phyloP scores from a whole-genome alignment of 306 rosid species.

The Medicago truncatula region MtrunA17r5.0-ANR NC_053042.1:27735501-27736000 shows the following conservation, averaged over 20 bases:
- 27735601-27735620: constrained; percentile 29
- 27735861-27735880: constrained; percentile 39
- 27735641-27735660: constrained; percentile 99
- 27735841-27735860: constrained; percentile 30
- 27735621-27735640: constrained; percentile 62
- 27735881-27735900: constrained; percentile 6
- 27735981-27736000: too few species aligned
- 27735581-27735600: neutral
- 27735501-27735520: constrained; percentile 82
- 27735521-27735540: constrained; percentile 98
- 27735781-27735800: constrained; percentile 33
- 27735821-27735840: neutral
- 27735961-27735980: neutral
- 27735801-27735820: constrained; percentile 13
- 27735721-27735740: constrained; percentile 4
- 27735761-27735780: neutral
- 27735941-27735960: constrained; percentile 7
- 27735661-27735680: constrained; percentile 97
- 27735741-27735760: neutral
- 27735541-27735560: constrained; percentile 52
- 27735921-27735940: neutral
- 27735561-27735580: neutral
- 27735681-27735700: constrained; percentile 92
- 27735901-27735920: neutral
- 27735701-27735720: constrained; percentile 96